Base-by-base conservation (phyloP, 75 land plant genomes). In the Cunninghamia lanceolata region DNA sequence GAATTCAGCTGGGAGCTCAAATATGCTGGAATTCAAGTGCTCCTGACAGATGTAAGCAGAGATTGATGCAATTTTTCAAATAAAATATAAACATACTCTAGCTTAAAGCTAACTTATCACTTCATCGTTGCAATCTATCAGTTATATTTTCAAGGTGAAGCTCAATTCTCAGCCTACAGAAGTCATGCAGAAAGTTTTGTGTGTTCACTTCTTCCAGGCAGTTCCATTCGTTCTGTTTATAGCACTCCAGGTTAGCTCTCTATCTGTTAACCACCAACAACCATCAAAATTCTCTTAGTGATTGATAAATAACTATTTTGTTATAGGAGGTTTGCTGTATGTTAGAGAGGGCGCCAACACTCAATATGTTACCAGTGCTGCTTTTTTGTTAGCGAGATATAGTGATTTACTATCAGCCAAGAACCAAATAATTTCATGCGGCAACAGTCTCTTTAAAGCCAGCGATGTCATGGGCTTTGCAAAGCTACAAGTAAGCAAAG, bases 1-100 rank as follows among this genome's bases (percentile, higher is more conserved):
- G 94, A 93, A 84, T 94, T 91, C 85, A 92, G 89, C 63, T 94
- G 94, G 95, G 93, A 94, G 25, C 90, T 91, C 40, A 94, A 94
- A 50, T 92, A 87, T 82, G 94, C 91, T 28, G 95, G 95, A 1
- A 90, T 84, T 75, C 95, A 94, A 86, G 79, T 94, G 39, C 88
- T 92, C 35, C 91, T 92, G 3, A 79, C 94, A 15, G 56, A 84
- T 40, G 95, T 94, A 56, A 84, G 70, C 21, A 19, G 21, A 11
- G 14, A 19, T 34, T 30, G 28, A 7, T 63, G n/a, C n/a, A 47
- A 47, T 10, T 47, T 1, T 47, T 13, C 13, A 47, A 47, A 47
- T 47, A 47, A 11, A 47, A 47, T 47, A 47, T 47, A 47, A 47
- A 47, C 14, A 47, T 11, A 47, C 52, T 47, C 52, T 47, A 47